Evolutionary conservation across 2,329 filamentous ascomycete genomes (phyloP), one percentile per base, ranked within the genome.

Genomic region (Balansia obtecta): DNA sequence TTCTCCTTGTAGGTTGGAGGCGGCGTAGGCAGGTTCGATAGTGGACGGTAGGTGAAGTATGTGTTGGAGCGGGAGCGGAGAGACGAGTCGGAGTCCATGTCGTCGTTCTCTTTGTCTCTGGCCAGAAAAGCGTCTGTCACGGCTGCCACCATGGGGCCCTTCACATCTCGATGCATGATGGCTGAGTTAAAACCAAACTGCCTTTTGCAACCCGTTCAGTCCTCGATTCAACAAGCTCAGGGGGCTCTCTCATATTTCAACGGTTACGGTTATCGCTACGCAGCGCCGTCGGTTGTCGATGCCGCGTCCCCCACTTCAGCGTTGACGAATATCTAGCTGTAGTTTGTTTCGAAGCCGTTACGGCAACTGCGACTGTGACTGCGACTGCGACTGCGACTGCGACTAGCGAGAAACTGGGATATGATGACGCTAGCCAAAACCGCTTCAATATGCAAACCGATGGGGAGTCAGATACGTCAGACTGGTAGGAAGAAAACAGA

Each of bases 1-100:
- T 71, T 71, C 55, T 61, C 64, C 48, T 58, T 63, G 49, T 73
- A 74, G 43, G 77, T 82, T 11, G 74, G 74, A 43, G 82, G 82
- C 54, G 82, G 82, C 48, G 82, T 85, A 20, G 82, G 82, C 20
- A 85, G 73, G 63, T 81, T 83, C 32, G 81, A 85, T 48, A 85
- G 71, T 10, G 82, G 82, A 45, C 79, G 75, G 65, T 85, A 85
- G 55, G 80, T 82, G 59, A 82, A 80, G 64, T 77, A 79, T 55
- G 72, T 71, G 52, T 73, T 70, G 50, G 75, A 41, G 37, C 11
- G 27, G n/a, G 38, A 15, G 45, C 20, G 11, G 20, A 27, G 8
- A 27, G 27, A 27, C 4, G 27, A 27, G 27, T 27, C 27, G 4
- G 27, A 27, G 27, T 7, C 27, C 27, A 27, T 27, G 27, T 27